Conservation (phyloP, 2,329 filamentous ascomycete genomes). For the Cladorrhinum sp. region DNA sequence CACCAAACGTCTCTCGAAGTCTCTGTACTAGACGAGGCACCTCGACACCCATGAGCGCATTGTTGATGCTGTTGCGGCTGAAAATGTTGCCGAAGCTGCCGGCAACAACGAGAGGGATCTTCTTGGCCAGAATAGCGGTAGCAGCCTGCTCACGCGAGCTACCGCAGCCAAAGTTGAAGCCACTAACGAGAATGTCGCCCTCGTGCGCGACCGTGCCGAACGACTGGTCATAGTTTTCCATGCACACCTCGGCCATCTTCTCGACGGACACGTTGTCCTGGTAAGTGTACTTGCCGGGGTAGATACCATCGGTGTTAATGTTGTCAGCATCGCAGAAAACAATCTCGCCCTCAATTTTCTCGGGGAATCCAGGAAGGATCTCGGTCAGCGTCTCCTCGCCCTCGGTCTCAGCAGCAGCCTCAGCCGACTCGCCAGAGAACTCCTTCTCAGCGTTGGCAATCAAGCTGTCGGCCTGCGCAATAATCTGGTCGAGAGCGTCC, state of each 20-base stretch:
- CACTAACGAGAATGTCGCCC: constrained; percentile 78
- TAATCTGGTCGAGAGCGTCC: constrained; percentile 68
- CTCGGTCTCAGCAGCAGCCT: constrained; percentile 21
- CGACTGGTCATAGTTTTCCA: constrained; percentile 84
- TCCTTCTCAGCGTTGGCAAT: constrained; percentile 53
- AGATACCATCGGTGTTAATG: constrained; percentile 90
- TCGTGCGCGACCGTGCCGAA: constrained; percentile 63
- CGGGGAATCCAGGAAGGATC: constrained; percentile 81
- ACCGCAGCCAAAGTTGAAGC: constrained; percentile 88
- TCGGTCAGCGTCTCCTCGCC: constrained; percentile 54
- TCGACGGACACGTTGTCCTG: constrained; percentile 75
- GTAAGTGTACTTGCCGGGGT: constrained; percentile 82
- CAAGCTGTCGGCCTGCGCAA: constrained; percentile 64
- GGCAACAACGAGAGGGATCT: constrained; percentile 75
- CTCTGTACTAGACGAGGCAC: constrained; percentile 64
- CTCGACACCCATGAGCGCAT: constrained; percentile 70
- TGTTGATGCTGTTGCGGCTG: constrained; percentile 73
- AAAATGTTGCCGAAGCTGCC: constrained; percentile 87
- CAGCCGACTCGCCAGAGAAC: constrained; percentile 36
- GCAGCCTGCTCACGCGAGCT: constrained; percentile 81
- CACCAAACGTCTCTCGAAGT: constrained; percentile 57
- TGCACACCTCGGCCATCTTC: constrained; percentile 84
- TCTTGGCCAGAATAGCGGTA: constrained; percentile 77
- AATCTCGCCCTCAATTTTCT: constrained; percentile 79
- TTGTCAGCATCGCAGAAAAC: constrained; percentile 79